Evolutionary conservation across 345 rosid species (phyloP).

Genomic region (Corymbia maculata): DNA sequence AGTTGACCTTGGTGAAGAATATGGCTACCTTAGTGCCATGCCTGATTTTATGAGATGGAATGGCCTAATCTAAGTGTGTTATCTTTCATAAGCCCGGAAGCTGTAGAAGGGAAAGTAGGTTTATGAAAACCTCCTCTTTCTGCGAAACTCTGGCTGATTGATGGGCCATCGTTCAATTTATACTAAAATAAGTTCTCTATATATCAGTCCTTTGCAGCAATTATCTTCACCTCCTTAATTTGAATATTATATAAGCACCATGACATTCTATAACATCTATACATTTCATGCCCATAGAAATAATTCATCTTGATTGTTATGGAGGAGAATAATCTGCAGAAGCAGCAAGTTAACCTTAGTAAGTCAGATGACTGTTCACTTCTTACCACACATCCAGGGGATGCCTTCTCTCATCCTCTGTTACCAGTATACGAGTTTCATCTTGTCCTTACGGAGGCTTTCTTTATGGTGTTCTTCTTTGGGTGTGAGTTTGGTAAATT

Average conservation of each 20-base stretch:
- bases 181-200: background rate
- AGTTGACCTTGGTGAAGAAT: background rate
- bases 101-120: background rate
- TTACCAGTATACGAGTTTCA: background rate
- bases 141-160: background rate
- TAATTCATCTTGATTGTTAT: background rate
- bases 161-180: background rate
- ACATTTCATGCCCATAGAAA: background rate
- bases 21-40: background rate
- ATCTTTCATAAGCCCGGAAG: background rate
- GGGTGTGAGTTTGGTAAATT: background rate
- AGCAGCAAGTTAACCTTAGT: background rate
- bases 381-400: background rate
- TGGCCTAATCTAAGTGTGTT: background rate
- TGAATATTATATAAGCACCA: background rate
- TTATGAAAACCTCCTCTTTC: background rate
- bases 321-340: background rate
- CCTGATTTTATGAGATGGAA: background rate
- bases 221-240: background rate
- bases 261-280: background rate
- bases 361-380: background rate
- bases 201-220: background rate
- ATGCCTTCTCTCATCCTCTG: background rate
- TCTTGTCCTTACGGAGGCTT: background rate
- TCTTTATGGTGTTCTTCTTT: background rate